Evolutionary conservation across 2,329 filamentous ascomycete species (phyloP), one percentile per base, ranked within the genome.

Genomic region (Talaromyces verruculosus): DNA sequence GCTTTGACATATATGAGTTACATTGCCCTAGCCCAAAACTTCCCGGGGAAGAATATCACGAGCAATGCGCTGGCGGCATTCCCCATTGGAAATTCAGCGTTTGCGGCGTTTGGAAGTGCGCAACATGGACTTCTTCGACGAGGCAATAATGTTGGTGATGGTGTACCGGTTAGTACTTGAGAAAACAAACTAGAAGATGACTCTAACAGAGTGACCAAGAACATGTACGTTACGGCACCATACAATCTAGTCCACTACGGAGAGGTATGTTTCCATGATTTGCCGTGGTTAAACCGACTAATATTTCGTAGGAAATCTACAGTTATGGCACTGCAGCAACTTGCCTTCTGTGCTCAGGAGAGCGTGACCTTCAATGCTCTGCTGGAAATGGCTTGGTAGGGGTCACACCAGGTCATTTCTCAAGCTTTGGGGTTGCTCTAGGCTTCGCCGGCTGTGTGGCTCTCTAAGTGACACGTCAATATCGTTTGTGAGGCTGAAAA

Each of bases 11-110:
- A 74, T 55, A 66, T 76, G 39, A 75, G 73, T 13, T 76, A 75
- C 55, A 71, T 76, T 33, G 73, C 73, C 19, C 67, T 76, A 22
- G 66, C 73, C 0, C 71, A 75, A 39, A 74, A 75, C 55, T 76
- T 76, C 65, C 74, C 74, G 1, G 68, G 58, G 7, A 74, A 71
- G 39, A 15, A 65, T n/a, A 65, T 76, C n/a, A 72, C 64, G 3
- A 74, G 74, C 64, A 73, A 73, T 69, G 73, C 74, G 5, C 65
- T 76, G 28, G 74, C 74, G 61, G 73, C 74, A 8, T 76, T 74
- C 22, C 74, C 74, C 5, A 76, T 76, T 55, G 74, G 74, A 2
- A 75, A 75, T 4, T 22, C 4, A 13, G 47, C 47, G 2, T 49
- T 49, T 28, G 47, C 47, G 13, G 22, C 47, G 3, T 49, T 49